Evolutionary conservation across 352 stramenopile species (phyloP), one percentile per base, ranked within the genome.

Genomic region (Globisporangium iwayamae): DNA sequence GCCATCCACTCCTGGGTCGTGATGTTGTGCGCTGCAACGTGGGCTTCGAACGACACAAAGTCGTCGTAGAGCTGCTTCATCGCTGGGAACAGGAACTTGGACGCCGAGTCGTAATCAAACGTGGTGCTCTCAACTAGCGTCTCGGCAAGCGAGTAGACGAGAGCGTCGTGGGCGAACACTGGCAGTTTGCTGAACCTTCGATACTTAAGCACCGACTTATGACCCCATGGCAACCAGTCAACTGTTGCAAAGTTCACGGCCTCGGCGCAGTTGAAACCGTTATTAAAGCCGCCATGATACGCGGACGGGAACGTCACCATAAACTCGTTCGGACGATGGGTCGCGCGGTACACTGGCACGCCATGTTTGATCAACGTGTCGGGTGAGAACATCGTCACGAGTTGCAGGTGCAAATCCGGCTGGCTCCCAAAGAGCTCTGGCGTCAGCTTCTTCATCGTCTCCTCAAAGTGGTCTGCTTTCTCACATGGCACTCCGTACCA

Each of bases 221-320:
- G 70, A 11, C 90, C 90, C 76, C 81, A 96, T 0, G 90, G 82
- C 7, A 97, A 53, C 90, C 90, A 97, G 62, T 96, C 89, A 28
- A 93, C 59, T 0, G 89, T 94, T 2, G 90, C 90, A 67, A 97
- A 97, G 60, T 97, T 97, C 3, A 96, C 90, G 5, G 90, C 90
- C 63, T 97, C 90, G 2, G 87, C 90, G 53, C 90, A 91, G 55
- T 97, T 98, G 54, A 98, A 98, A 8, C 97, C 98, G 50, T 98
- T 93, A 73, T 97, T 99, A 64, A 99, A 99, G 10, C 98, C 98
- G 43, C 86, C 90, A 70, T 99, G 98, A 68, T 99, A 99, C 0
- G 97, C 89, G 4, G 95, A 96, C 51, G 98, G 98, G 67, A 99
- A 99, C 0, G 98, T 99, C 16, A 99, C 93, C 34, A 99, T 93